Evolutionary conservation across 2,329 filamentous ascomycete species (phyloP), one percentile per base, ranked within the genome.

Genomic region (Scolecobasidium constrictum): DNA sequence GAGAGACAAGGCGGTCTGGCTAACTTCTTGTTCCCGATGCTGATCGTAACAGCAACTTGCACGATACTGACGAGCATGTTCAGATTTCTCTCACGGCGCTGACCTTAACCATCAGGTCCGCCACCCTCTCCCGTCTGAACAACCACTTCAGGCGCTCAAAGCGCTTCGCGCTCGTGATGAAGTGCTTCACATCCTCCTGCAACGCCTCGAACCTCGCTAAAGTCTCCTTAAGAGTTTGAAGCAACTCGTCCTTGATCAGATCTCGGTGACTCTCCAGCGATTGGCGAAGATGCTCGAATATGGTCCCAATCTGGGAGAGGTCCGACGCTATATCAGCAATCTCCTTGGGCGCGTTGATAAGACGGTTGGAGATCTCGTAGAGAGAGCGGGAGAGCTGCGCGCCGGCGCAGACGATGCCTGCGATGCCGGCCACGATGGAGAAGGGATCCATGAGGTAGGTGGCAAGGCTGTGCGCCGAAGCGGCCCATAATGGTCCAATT

Each of bases 321-420:
- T 40, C 38, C 18, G 38, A 40, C 7, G 38, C 38, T 16, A 40
- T 31, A 12, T 40, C 38, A n/a, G 38, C 38, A 7, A 40, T 3
- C 15, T 40, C 38, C 20, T 40, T 40, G 5, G 38, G 38, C 15
- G 38, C 38, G n/a, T n/a, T 40, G 15, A 33, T 40, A 26, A 40
- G 38, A 31, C 16, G 21, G 15, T 33, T 40, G 9, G 38, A 40
- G n/a, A 40, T 40, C 15, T 40, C 38, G 15, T 40, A 40, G 15
- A 40, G 23, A 13, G 38, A 40, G 11, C 18, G 12, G n/a, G 38
- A 40, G 22, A 40, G 26, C 13, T 40, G 38, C 15, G 26, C 38
- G 5, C 23, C 38, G n/a, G 26, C 38, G 15, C 20, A 20, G 11
- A 26, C 21, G 4, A 40, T 17, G 5, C 38, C 38, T 5, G 38